These are phyloP conservation scores for Nakaseomyces delphensis DNA, from an alignment of 1,139 yeast species.

Conservation along the genomic window DNA sequence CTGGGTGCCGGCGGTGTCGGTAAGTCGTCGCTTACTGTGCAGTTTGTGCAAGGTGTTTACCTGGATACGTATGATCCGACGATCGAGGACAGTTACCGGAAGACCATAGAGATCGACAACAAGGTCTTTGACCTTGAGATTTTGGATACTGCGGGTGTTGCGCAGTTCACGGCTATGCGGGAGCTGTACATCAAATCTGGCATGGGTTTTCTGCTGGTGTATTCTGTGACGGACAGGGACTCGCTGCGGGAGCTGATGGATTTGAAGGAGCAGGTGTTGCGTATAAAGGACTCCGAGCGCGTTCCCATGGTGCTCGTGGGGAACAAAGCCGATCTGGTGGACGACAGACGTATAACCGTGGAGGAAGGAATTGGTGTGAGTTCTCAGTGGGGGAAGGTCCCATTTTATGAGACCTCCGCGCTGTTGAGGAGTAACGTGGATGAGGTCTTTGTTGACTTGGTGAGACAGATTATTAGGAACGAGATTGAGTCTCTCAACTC, in stretches of 20 bases:
- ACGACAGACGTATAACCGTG: constrained; percentile 64
- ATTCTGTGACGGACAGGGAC: constrained; percentile 80
- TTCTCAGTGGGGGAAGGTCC: constrained; percentile 77
- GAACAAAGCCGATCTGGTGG: constrained; percentile 73
- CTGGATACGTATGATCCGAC: constrained; percentile 96
- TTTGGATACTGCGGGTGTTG: constrained; percentile 96
- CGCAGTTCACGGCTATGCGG: constrained; percentile 92
- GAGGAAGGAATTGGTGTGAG: constrained; percentile 80
- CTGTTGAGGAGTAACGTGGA: constrained; percentile 84
- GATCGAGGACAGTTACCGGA: constrained; percentile 91
- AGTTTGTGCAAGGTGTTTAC: constrained; percentile 82
- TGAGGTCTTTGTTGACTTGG: constrained; percentile 83
- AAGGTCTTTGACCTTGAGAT: constrained; percentile 87
- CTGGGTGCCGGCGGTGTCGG: constrained; percentile 99
- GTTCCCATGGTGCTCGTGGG: constrained; percentile 88
- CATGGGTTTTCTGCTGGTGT: constrained; percentile 78
- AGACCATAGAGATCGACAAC: constrained; percentile 86
- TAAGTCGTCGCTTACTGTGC: constrained; percentile 88
- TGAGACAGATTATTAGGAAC: constrained; percentile 75
- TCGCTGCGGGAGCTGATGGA: constrained; percentile 76
- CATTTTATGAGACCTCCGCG: constrained; percentile 92
- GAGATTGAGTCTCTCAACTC: constrained; percentile 36
- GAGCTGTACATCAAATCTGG: constrained; percentile 86
- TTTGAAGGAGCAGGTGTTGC: constrained; percentile 75
- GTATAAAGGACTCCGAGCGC: constrained; percentile 68